Base-by-base conservation (phyloP, 352 stramenopile genomes). In the Pythium sp. region DNA sequence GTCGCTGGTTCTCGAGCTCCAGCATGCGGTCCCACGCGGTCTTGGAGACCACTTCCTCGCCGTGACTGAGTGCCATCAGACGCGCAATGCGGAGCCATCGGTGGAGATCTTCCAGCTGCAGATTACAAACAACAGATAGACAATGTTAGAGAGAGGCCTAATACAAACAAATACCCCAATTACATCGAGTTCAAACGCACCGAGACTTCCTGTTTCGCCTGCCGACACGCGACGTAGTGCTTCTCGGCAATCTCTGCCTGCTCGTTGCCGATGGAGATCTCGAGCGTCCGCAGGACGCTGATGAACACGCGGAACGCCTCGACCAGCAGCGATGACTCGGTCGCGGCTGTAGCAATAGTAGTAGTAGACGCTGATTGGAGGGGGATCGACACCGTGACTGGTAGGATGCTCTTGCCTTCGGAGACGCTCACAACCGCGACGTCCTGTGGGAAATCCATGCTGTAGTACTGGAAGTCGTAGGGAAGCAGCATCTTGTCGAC, bases 381-480 rank as follows among this genome's bases (percentile, higher is more conserved):
- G 15, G 82, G 76, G 2, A 92, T 66, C 3, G 72, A 72, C 12
- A 88, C 80, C n/a, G 77, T 85, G 24, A 91, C 80, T 0, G 87
- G 85, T 18, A 93, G 64, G 41, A 93, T 85, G 58, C 80, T 92
- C 67, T 93, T 95, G 36, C 78, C 76, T 34, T 90, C 79, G 0
- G 87, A 95, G 34, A 95, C 43, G 1, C 76, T 89, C 30, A 95
- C 60, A 32, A 93, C 63, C 0, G 79, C 73, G 60, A 91, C 80
- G 34, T 95, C 84, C 60, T 92, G 85, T 0, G 86, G 84, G 57
- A 95, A 95, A 57, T 93, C 85, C 79, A 92, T 92, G 55, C 77
- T 86, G 75, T 92, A 95, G 60, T 82, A 95, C 59, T 91, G 80
- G 51, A 95, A 95, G 54, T 95, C 87, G 65, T 95, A 95, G 14